Percentiles rank a stretch among this genome's conserved stretches.
Evolutionary conservation across 352 stramenopile species (phyloP).

Genomic region (Phytophthora macrochlamydospora): DNA sequence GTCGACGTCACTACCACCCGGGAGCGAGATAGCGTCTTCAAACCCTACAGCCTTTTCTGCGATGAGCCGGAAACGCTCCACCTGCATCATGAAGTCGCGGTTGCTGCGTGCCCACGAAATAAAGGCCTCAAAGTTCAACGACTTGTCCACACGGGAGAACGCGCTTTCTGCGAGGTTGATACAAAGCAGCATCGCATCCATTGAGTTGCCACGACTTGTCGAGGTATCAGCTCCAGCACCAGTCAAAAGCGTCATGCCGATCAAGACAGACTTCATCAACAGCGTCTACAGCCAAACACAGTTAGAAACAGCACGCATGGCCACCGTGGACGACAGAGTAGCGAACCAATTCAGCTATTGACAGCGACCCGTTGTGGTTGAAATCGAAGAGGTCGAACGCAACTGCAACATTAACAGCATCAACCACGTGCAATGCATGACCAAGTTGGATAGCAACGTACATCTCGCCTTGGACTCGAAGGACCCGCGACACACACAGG

Average conservation of each 20-base stretch:
- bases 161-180: conserved; percentile 57
- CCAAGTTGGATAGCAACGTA: conserved; percentile 27
- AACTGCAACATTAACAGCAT: conserved; percentile 27
- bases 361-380: conserved; percentile 71
- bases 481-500: conserved; percentile 66
- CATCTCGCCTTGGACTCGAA: conserved; percentile 86
- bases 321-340: conserved; percentile 67
- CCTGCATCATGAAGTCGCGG: conserved; percentile 85
- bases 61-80: conserved; percentile 78
- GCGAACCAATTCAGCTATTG: conserved; percentile 50
- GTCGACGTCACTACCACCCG: conserved; percentile 72
- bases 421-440: neutral
- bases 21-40: conserved; percentile 66
- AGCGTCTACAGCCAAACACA: conserved; percentile 42
- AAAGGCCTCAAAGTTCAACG: conserved; percentile 79
- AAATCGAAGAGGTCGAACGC: conserved; percentile 81
- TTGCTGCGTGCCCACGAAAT: conserved; percentile 85
- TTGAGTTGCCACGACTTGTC: conserved; percentile 12
- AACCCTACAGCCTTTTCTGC: conserved; percentile 69
- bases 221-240: conserved; percentile 27
- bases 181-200: conserved; percentile 51
- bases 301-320: conserved; percentile 8
- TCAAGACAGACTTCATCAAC: conserved; percentile 82
- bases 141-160: conserved; percentile 60
- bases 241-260: conserved; percentile 71